Base-by-base conservation (phyloP, 345 rosid genomes). In the Trapa bicornis region DNA sequence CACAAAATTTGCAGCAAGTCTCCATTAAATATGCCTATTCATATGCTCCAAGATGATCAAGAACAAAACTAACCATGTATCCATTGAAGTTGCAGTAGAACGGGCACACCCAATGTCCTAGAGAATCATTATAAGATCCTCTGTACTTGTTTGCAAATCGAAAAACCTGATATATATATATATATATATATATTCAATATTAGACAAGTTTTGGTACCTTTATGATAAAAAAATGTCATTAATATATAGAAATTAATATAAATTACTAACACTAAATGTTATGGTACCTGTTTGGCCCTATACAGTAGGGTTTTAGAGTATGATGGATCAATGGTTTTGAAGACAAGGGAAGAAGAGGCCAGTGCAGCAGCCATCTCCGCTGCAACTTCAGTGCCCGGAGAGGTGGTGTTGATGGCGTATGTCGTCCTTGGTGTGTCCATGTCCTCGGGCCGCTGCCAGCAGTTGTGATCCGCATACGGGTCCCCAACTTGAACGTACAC, bases 391-490 rank as follows among this genome's bases (percentile, higher is more conserved):
- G 97, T 84, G 15, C 97, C 97, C 1, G 99, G 97, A 68, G 70
- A 80, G 56, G 74, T 72, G 29, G 70, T 60, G 37, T 79, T 81
- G 17, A 91, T 84, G 32, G 77, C 82, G 73, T 77, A 94, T 36
- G 85, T 78, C 60, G 84, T 91, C 66, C 96, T 76, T 5, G 84
- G 73, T 0, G 94, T 88, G 79, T 91, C 97, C 97, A 93, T 93
- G 76, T 93, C 98, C 79, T 93, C 97, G 17, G 98, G 97, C 75
- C 98, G 86, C 71, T 88, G 88, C 96, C 97, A 90, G 77, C 96
- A 90, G 67, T 76, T 69, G 72, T 88, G 96, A 38, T 88, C 97
- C 37, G 74, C 36, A 61, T 73, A 68, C 29, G 88, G 88, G 36
- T 88, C 88, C 13, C 89, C 97, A 4, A 87, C 85, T 64, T 80